These are phyloP conservation scores for Tetrastigma voinierianum DNA, from an alignment of 164 flowering plant genomes.

Conservation along the genomic window DNA sequence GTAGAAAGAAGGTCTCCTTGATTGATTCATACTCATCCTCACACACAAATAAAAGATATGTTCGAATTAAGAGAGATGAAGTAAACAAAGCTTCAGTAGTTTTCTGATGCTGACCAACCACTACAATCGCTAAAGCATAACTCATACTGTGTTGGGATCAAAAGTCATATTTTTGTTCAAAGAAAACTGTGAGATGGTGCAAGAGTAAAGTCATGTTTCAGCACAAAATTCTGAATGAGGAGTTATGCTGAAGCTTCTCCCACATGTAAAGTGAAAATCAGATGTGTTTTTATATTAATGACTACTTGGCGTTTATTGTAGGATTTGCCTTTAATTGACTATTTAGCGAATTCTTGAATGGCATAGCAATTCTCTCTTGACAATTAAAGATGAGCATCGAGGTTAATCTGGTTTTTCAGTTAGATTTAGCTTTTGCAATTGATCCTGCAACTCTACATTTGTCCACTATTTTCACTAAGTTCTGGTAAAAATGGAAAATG, in stretches of 20 bases:
- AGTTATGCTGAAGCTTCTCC: slow-evolving; percentile 11
- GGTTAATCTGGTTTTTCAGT: neutral
- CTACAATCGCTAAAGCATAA: slow-evolving; percentile 45
- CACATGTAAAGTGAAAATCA: slow-evolving; percentile 3
- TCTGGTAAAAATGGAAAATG: too few relatives aligned
- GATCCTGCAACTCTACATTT: neutral
- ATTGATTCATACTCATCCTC: slow-evolving; percentile 20
- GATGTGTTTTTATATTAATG: neutral
- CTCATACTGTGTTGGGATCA: slow-evolving; percentile 49
- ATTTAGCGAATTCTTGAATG: too few relatives aligned
- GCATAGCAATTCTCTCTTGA: too few relatives aligned
- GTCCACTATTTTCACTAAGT: slow-evolving; percentile 3
- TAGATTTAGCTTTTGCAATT: neutral
- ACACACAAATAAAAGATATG: slow-evolving; percentile 40
- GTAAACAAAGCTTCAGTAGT: slow-evolving; percentile 64
- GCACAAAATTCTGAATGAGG: slow-evolving; percentile 26
- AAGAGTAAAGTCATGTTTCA: slow-evolving; percentile 61
- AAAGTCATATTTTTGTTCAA: slow-evolving; percentile 48
- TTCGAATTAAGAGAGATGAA: slow-evolving; percentile 57
- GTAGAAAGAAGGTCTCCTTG: slow-evolving; percentile 23
- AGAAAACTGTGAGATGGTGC: slow-evolving; percentile 40
- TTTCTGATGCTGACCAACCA: slow-evolving; percentile 63
- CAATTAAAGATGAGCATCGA: neutral
- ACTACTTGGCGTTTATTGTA: neutral
- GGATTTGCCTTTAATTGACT: too few relatives aligned